These are phyloP conservation scores for Podospora pseudopauciseta DNA, from an alignment of 495 filamentous ascomycete species.

Conservation along the genomic window DNA sequence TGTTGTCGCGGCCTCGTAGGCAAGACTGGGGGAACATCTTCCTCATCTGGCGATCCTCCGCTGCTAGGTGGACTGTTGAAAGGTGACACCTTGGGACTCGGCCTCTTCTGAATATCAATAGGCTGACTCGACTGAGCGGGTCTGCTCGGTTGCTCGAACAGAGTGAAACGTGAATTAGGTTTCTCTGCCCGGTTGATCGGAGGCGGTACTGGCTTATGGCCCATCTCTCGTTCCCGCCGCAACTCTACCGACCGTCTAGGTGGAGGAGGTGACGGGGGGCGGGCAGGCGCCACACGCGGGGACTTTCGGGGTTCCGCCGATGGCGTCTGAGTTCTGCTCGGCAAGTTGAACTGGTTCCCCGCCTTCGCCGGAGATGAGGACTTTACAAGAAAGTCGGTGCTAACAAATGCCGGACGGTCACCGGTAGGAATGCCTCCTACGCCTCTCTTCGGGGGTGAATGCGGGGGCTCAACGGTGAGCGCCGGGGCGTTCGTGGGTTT, in stretches of 20 bases:
- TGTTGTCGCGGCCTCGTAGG: conserved; percentile 40
- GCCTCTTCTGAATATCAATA: conserved; percentile 31
- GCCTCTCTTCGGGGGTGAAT: conserved; percentile 61
- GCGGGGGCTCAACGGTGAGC: conserved; percentile 69
- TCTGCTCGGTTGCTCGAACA: conserved; percentile 26
- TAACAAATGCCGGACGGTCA: conserved; percentile 40
- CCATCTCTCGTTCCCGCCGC: conserved; percentile 39
- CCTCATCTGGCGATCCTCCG: conserved; percentile 56
- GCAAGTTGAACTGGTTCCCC: conserved; percentile 50
- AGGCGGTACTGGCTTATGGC: conserved; percentile 47
- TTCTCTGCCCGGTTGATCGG: conserved; percentile 79
- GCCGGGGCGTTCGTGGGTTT: conserved; percentile 54
- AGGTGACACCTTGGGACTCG: conserved; percentile 60
- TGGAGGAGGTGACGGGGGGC: conserved; percentile 53
- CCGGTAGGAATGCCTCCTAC: conserved; percentile 36
- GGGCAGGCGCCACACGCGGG: conserved; percentile 36
- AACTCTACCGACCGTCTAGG: conserved; percentile 52
- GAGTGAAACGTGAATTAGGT: conserved; percentile 45
- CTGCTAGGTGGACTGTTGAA: conserved; percentile 88
- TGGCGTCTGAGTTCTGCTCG: conserved; percentile 39
- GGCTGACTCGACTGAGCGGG: conserved; percentile 25
- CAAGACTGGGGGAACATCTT: conserved; percentile 40
- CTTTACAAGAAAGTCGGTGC: conserved; percentile 47
- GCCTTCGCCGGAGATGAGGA: conserved; percentile 49
- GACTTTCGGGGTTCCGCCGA: conserved; percentile 41